Percentiles rank a stretch among this genome's conserved stretches.
These are phyloP conservation scores for Guyanaporus albipodus DNA, from an alignment of 768 basidiomycete genomes.

Conservation along the genomic window DNA sequence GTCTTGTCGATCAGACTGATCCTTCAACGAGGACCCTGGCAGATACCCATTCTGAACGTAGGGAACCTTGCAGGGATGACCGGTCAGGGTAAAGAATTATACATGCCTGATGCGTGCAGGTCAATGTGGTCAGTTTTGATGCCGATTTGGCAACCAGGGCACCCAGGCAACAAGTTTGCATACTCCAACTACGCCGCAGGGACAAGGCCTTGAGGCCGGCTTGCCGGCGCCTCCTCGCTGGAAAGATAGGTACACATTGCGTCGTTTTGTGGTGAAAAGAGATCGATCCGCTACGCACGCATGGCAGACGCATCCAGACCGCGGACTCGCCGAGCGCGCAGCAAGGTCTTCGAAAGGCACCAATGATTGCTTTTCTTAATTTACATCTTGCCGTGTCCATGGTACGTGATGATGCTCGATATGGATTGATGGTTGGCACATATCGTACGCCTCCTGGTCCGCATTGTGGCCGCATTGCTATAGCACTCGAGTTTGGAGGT, in stretches of 20 bases:
- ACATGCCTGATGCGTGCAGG: too few relatives aligned
- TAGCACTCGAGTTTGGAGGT: conserved; percentile 27
- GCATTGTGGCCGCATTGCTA: conserved; percentile 3
- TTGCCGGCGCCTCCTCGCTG: conserved; percentile 6
- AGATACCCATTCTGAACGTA: too few relatives aligned
- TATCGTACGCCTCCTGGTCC: neutral
- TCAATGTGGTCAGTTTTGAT: conserved; percentile 20
- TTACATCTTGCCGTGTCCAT: neutral
- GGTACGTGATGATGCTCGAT: conserved; percentile 2
- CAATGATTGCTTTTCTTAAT: neutral
- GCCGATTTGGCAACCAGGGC: conserved; percentile 22
- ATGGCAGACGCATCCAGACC: conserved; percentile 4
- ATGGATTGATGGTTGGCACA: conserved; percentile 2
- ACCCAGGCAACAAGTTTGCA: conserved; percentile 14
- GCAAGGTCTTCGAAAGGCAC: conserved; percentile 5
- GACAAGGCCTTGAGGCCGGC: conserved; percentile 3
- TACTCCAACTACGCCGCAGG: too few relatives aligned
- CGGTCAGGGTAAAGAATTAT: too few relatives aligned
- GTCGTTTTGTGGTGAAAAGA: neutral
- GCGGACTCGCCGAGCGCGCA: conserved; percentile 14
- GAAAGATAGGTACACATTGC: neutral
- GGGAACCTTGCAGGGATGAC: too few relatives aligned
- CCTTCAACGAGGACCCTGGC: too few relatives aligned
- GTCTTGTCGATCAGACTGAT: too few relatives aligned
- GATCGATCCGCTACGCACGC: neutral